Percentiles rank a stretch among this genome's conserved stretches.
Evolutionary conservation across 2,329 filamentous ascomycete species (phyloP).

Genomic region (Fusarium sp.): DNA sequence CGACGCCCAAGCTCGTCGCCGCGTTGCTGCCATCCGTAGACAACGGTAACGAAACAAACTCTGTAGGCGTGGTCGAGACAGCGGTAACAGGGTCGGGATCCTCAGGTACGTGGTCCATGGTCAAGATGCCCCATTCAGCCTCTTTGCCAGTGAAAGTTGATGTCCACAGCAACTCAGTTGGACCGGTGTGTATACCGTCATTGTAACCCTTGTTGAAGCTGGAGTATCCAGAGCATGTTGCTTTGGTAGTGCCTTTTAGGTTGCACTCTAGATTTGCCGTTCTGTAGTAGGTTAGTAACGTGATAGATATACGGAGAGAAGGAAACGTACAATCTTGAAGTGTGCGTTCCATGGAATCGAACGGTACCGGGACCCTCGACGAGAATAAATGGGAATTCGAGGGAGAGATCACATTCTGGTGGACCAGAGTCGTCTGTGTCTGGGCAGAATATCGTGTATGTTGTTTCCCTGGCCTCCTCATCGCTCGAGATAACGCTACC

Average conservation of each 20-base stretch:
- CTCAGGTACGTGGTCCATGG: slow-evolving; percentile 55
- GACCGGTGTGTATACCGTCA: slow-evolving; percentile 56
- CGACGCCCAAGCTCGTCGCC: background rate
- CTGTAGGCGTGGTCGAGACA: slow-evolving; percentile 36
- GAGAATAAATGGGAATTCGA: slow-evolving; percentile 62
- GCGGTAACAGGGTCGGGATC: slow-evolving; percentile 46
- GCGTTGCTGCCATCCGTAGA: slow-evolving; percentile 28
- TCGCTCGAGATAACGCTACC: slow-evolving; percentile 61
- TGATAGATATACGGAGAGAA: background rate
- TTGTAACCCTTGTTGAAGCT: slow-evolving; percentile 57
- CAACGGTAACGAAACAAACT: slow-evolving; percentile 32
- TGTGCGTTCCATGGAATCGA: slow-evolving; percentile 58
- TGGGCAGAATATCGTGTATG: slow-evolving; percentile 64
- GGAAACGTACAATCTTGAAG: slow-evolving; percentile 57
- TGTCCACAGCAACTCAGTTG: slow-evolving; percentile 60
- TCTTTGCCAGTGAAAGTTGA: slow-evolving; percentile 58
- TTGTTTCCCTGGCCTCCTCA: slow-evolving; percentile 53
- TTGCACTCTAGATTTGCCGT: slow-evolving; percentile 60
- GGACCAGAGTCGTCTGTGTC: slow-evolving; percentile 56
- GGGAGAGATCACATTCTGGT: slow-evolving; percentile 58
- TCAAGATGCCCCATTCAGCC: slow-evolving; percentile 60
- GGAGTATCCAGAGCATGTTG: slow-evolving; percentile 63
- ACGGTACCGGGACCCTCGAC: slow-evolving; percentile 61
- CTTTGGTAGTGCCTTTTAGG: slow-evolving; percentile 57
- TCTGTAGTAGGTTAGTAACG: slow-evolving; percentile 46